phyloP scores from a whole-genome alignment of 768 basidiomycete genomes.

The Leucogyrophana mollusca region DNA sequence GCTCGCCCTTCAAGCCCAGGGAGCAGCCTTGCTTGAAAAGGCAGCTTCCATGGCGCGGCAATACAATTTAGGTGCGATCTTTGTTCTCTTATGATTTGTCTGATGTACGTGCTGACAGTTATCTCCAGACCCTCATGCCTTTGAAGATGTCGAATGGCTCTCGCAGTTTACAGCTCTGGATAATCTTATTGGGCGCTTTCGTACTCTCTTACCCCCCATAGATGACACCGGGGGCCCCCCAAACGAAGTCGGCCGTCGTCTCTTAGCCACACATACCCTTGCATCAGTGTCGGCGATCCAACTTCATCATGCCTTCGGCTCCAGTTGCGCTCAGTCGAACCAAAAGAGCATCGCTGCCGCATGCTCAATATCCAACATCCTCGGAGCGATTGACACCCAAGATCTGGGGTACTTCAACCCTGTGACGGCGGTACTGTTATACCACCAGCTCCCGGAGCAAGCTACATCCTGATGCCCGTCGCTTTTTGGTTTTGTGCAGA shows the following conservation, averaged over 20 bases:
- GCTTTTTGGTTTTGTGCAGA: constrained; percentile 17
- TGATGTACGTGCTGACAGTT: constrained; percentile 19
- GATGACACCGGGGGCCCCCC: background rate
- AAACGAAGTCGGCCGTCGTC: background rate
- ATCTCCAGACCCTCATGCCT: constrained; percentile 20
- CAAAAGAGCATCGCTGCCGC: constrained; percentile 15
- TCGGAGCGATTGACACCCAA: constrained; percentile 10
- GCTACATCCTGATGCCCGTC: constrained; percentile 11
- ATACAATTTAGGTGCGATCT: constrained; percentile 25
- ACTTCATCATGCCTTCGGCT: constrained; percentile 20
- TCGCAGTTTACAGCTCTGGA: constrained; percentile 46
- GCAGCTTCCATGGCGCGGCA: constrained; percentile 22
- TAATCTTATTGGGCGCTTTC: constrained; percentile 43
- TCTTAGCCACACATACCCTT: background rate
- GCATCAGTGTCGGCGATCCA: constrained; percentile 20
- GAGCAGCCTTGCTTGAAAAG: background rate
- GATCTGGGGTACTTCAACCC: constrained; percentile 3
- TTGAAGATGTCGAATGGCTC: constrained; percentile 28
- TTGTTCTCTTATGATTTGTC: background rate
- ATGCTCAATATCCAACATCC: constrained; percentile 9
- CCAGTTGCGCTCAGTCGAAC: constrained; percentile 12
- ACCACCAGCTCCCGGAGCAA: too few species aligned
- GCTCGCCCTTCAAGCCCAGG: background rate
- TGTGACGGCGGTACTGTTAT: background rate
- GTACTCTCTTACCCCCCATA: constrained; percentile 8